A percentile compares a stretch with the other conserved stretches of the same genome.
Evolutionary conservation across 2,329 filamentous ascomycete genomes (phyloP).

Genomic region (Botryotinia narcissicola): DNA sequence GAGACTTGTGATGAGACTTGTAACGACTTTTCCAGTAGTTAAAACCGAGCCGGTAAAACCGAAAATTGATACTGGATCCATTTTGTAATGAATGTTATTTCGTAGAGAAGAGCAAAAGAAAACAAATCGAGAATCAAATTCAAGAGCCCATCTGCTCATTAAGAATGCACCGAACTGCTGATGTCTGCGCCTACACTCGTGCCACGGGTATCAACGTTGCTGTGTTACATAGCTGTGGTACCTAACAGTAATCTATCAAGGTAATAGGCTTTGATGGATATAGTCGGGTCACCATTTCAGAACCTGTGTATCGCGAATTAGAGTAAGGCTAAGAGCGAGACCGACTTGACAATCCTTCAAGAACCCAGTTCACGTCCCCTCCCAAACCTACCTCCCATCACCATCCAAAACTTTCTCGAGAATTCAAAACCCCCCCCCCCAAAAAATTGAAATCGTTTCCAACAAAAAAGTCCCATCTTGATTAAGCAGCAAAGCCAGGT

Average conservation of each 20-base stretch:
- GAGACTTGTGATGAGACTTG: neutral
- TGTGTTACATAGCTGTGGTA: neutral
- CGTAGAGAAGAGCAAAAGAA: neutral
- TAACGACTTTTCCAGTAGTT: neutral
- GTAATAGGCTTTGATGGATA: neutral
- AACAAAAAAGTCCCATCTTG: no score
- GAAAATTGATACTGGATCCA: neutral
- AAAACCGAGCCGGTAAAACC: neutral
- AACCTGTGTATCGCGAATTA: neutral
- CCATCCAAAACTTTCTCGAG: no score
- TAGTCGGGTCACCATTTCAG: neutral
- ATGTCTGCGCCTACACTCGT: neutral
- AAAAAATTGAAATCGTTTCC: no score
- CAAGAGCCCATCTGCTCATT: neutral
- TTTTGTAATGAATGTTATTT: neutral
- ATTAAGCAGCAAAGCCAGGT: no score
- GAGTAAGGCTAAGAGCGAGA: neutral
- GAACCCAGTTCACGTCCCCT: no score
- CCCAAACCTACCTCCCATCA: no score
- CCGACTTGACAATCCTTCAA: neutral
- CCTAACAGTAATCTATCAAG: neutral
- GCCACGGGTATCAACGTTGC: neutral
- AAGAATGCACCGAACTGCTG: neutral
- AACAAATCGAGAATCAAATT: neutral
- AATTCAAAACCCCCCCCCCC: no score